Conservation (phyloP, 345 rosid genomes). For the Adansonia digitata region DNA sequence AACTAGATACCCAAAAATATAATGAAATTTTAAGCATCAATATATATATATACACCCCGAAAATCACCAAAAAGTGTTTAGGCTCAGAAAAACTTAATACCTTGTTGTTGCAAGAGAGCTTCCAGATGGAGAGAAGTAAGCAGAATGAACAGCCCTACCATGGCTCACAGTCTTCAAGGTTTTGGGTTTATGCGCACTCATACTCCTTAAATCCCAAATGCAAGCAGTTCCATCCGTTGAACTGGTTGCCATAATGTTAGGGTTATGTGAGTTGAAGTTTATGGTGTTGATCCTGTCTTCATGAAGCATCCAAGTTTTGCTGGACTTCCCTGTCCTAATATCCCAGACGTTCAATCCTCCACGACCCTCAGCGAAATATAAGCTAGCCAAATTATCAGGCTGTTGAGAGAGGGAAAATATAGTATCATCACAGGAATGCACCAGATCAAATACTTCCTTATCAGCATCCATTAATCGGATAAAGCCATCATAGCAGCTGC, state of each 20-base stretch:
- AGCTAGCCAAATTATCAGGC: conserved; percentile 40
- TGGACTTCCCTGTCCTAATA: conserved; percentile 48
- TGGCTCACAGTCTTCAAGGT: conserved; percentile 39
- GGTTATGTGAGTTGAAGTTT: conserved; percentile 59
- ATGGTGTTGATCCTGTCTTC: conserved; percentile 66
- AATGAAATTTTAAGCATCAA: neutral
- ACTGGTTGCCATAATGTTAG: conserved; percentile 68
- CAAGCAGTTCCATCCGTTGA: conserved; percentile 71
- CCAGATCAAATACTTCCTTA: conserved; percentile 61
- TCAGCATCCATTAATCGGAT: conserved; percentile 71
- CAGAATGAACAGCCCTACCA: conserved; percentile 61
- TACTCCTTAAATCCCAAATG: conserved; percentile 77
- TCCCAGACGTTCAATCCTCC: conserved; percentile 62
- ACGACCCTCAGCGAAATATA: conserved; percentile 56
- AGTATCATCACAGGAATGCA: conserved; percentile 45
- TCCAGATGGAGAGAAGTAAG: conserved; percentile 93
- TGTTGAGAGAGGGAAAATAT: conserved; percentile 57
- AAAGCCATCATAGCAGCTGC: conserved; percentile 68
- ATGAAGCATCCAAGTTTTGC: conserved; percentile 51
- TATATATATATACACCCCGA: too few species aligned
- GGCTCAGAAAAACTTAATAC: conserved; percentile 24
- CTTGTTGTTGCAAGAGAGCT: conserved; percentile 69
- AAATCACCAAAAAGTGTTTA: neutral
- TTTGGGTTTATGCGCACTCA: conserved; percentile 34
- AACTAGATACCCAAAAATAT: neutral